Conservation (phyloP, 129 eudicot species). For the Pittosporum tobira region DNA sequence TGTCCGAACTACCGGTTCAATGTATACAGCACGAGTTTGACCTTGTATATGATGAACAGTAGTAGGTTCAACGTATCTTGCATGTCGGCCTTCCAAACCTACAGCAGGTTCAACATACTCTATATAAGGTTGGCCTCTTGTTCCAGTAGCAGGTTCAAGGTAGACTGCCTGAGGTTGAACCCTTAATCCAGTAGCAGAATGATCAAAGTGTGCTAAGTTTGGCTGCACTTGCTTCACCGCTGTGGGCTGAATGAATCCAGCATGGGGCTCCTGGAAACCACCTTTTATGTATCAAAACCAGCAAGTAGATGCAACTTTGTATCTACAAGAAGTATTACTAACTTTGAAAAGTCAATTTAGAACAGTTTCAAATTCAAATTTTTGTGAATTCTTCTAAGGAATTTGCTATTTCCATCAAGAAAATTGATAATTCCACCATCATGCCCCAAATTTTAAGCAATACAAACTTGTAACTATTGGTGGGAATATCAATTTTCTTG, state of each 20-base stretch:
- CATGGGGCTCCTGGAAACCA: conserved; percentile 40
- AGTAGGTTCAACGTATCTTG: conserved; percentile 30
- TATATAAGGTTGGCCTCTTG: conserved; percentile 22
- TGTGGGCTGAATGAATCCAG: conserved; percentile 35
- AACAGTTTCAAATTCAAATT: no score
- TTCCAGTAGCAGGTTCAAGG: conserved; percentile 16
- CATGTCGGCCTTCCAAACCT: conserved; percentile 23
- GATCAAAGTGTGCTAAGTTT: conserved; percentile 35
- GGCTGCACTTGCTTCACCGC: conserved; percentile 3
- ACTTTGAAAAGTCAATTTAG: no score
- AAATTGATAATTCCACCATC: no score
- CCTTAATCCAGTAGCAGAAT: conserved; percentile 12
- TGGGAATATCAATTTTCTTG: no score
- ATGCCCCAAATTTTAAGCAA: no score
- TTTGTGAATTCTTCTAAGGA: no score
- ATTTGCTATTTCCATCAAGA: no score
- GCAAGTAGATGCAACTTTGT: background rate
- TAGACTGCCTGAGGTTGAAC: conserved; percentile 24
- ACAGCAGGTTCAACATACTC: conserved; percentile 25
- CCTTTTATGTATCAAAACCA: background rate
- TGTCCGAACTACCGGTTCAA: conserved; percentile 21
- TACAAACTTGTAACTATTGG: no score
- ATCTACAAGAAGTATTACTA: no score
- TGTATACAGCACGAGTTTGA: conserved; percentile 27
- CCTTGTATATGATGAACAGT: conserved; percentile 8